A percentile compares a stretch with the other conserved stretches of the same genome.
Evolutionary conservation across 371 early-diverging fungal species (phyloP).

Genomic region (Mucor circinelloides): DNA sequence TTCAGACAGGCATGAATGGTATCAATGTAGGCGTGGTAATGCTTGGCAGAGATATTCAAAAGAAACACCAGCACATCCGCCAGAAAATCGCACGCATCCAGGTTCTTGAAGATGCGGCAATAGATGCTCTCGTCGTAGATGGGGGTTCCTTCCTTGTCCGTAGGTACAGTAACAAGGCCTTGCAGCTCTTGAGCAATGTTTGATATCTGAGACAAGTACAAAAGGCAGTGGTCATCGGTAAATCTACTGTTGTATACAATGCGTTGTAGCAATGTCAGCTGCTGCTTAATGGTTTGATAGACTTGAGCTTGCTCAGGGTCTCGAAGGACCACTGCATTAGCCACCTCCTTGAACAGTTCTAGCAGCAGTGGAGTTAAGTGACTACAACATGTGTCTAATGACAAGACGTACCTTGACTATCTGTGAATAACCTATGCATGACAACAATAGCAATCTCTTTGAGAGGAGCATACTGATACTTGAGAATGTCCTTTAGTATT

Average conservation of each 20-base stretch:
- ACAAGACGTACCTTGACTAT: slow-evolving; percentile 38
- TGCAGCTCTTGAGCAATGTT: slow-evolving; percentile 33
- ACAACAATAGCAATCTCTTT: slow-evolving; percentile 49
- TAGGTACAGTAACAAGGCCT: slow-evolving; percentile 25
- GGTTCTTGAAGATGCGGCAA: slow-evolving; percentile 31
- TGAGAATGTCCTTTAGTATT: slow-evolving; percentile 53
- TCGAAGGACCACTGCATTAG: slow-evolving; percentile 36
- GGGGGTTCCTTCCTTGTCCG: slow-evolving; percentile 9
- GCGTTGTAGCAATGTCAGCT: slow-evolving; percentile 19
- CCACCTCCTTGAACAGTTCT: slow-evolving; percentile 36
- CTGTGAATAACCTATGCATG: slow-evolving; percentile 53
- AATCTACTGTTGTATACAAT: slow-evolving; percentile 26
- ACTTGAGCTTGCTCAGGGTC: slow-evolving; percentile 39
- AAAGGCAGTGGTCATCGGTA: slow-evolving; percentile 1
- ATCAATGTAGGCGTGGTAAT: neutral
- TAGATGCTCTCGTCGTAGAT: slow-evolving; percentile 18
- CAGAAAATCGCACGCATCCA: slow-evolving; percentile 30
- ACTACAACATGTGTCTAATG: neutral
- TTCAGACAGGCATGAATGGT: neutral
- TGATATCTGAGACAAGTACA: slow-evolving; percentile 22
- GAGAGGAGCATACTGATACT: slow-evolving; percentile 50
- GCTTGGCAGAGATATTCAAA: slow-evolving; percentile 27
- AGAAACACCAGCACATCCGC: slow-evolving; percentile 26
- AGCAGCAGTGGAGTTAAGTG: neutral
- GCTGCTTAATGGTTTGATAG: slow-evolving; percentile 45